These are phyloP conservation scores for Fonsecaea erecta DNA, from an alignment of 2,329 filamentous ascomycete genomes.

Conservation along the genomic window DNA sequence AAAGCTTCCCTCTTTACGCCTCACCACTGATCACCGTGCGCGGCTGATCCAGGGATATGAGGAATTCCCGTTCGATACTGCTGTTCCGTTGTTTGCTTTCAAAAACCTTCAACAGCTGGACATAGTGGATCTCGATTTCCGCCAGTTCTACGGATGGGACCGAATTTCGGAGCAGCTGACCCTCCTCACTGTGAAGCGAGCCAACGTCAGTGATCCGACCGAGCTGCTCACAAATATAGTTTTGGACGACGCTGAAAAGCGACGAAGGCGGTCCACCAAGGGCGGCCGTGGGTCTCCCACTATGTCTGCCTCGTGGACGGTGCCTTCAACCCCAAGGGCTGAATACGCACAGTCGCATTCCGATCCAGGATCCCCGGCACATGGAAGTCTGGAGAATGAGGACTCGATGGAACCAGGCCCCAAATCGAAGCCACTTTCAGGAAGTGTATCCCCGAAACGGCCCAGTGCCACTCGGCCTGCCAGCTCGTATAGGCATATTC, in stretches of 20 bases:
- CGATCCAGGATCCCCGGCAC: constrained; percentile 67
- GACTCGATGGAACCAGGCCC: constrained; percentile 34
- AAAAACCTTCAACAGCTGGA: constrained; percentile 95
- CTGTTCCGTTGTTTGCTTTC: constrained; percentile 94
- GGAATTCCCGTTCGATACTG: constrained; percentile 97
- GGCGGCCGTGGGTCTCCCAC: constrained; percentile 71
- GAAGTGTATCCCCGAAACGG: constrained; percentile 81
- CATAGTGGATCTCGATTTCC: constrained; percentile 92
- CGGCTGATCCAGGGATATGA: constrained; percentile 90
- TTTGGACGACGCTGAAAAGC: constrained; percentile 92
- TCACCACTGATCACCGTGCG: constrained; percentile 92
- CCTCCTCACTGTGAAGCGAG: constrained; percentile 85
- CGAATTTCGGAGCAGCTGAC: constrained; percentile 87
- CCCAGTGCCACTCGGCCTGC: constrained; percentile 75
- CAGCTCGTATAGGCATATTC: constrained; percentile 66
- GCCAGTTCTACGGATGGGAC: constrained; percentile 98
- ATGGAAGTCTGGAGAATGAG: constrained; percentile 42
- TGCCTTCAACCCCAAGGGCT: constrained; percentile 62
- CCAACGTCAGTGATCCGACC: constrained; percentile 83
- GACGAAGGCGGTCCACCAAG: constrained; percentile 85
- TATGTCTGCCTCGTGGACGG: constrained; percentile 64
- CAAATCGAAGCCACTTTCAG: constrained; percentile 24
- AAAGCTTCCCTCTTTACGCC: constrained; percentile 88
- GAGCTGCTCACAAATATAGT: constrained; percentile 93
- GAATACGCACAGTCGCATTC: constrained; percentile 72